phyloP scores from a whole-genome alignment of 768 basidiomycete species.

The Coprinopsis sp. region DNA sequence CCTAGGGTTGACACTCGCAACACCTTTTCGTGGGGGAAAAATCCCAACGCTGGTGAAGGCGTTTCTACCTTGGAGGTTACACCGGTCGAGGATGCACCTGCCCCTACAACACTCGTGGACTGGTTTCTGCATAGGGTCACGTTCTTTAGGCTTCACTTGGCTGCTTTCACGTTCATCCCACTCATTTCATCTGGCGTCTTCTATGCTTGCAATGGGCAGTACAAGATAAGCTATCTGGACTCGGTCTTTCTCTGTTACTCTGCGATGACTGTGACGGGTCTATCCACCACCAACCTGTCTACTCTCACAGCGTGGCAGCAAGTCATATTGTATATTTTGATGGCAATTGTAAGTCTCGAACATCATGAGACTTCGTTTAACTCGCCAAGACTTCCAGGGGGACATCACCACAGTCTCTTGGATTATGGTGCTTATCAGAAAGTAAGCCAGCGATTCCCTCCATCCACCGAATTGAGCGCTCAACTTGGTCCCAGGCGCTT shows the following conservation, averaged over 20 bases:
- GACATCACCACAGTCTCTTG: constrained; percentile 52
- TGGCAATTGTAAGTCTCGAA: constrained; percentile 43
- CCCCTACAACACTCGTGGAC: constrained; percentile 2
- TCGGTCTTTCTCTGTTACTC: constrained; percentile 59
- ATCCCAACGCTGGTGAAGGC: too few relatives aligned
- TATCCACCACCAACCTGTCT: constrained; percentile 46
- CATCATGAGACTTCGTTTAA: not conserved
- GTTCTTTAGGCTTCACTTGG: constrained; percentile 50
- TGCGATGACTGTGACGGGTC: constrained; percentile 49
- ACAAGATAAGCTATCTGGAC: constrained; percentile 47
- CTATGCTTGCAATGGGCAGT: constrained; percentile 58
- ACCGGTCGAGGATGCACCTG: too few relatives aligned
- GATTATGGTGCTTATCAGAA: constrained; percentile 63
- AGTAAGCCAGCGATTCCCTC: constrained; percentile 27
- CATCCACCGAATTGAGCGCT: not conserved
- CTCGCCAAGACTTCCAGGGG: constrained; percentile 30
- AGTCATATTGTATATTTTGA: constrained; percentile 48
- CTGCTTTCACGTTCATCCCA: constrained; percentile 51
- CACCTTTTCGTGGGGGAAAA: too few relatives aligned
- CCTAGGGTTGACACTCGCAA: too few relatives aligned
- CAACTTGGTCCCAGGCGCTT: constrained; percentile 29
- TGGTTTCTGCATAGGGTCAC: constrained; percentile 28
- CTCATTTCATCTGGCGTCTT: constrained; percentile 60
- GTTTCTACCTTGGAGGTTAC: too few relatives aligned
- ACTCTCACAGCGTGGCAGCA: constrained; percentile 48